A percentile compares a stretch with the other conserved stretches of the same genome.
Conservation (phyloP, 495 filamentous ascomycete species). For the Penicillium verhagenii region DNA sequence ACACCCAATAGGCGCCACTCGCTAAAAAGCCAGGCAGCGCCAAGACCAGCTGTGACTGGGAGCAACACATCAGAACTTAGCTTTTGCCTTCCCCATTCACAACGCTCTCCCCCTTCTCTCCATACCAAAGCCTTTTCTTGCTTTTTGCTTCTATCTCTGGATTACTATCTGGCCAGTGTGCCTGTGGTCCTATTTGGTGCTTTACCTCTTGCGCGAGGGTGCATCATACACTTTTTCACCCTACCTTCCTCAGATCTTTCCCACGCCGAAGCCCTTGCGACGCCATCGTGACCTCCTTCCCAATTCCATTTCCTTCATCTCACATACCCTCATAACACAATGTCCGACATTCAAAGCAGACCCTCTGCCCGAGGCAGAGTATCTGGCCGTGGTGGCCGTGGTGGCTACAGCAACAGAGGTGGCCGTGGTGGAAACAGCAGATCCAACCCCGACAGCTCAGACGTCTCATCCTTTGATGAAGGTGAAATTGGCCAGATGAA, state of each 20-base stretch:
- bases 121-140: constrained; percentile 26
- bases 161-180: constrained; percentile 43
- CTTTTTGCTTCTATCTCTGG: constrained; percentile 31
- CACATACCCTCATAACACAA: constrained; percentile 46
- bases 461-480: constrained; percentile 63
- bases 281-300: constrained; percentile 31
- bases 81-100: constrained; percentile 34
- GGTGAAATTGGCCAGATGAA: constrained; percentile 90
- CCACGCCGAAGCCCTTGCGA: constrained; percentile 32
- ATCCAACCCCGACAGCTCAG: constrained; percentile 67
- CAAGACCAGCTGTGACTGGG: constrained; percentile 30
- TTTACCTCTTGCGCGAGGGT: constrained; percentile 44
- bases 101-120: constrained; percentile 24
- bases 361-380: constrained; percentile 77
- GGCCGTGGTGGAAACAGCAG: constrained; percentile 62
- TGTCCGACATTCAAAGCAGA: constrained; percentile 93
- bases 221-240: constrained; percentile 24
- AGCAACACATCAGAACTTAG: constrained; percentile 36
- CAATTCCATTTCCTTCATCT: constrained; percentile 37
- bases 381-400: constrained; percentile 78
- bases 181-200: constrained; percentile 36
- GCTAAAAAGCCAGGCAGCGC: constrained; percentile 35
- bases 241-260: constrained; percentile 20
- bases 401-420: constrained; percentile 73
- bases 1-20: constrained; percentile 33